phyloP scores from a whole-genome alignment of 1,139 yeast genomes.

The Saccharomyces pastorianus region DNA sequence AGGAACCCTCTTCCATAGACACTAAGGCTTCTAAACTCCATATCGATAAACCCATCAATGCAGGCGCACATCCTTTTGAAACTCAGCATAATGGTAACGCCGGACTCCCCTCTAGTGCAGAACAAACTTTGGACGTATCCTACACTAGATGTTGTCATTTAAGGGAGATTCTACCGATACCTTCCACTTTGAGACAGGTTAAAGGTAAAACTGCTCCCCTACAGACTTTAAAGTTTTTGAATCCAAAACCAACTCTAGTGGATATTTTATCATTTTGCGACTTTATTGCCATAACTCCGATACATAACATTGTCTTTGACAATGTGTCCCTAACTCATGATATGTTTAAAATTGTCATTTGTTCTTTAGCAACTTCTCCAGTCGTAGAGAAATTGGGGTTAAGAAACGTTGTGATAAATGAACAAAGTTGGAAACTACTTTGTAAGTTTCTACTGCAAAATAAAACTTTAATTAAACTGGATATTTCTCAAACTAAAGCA shows the following conservation, averaged over 20 bases:
- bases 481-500: constrained; percentile 68
- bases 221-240: constrained; percentile 67
- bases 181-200: constrained; percentile 68
- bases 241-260: constrained; percentile 85
- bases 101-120: constrained; percentile 15
- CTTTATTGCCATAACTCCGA: constrained; percentile 76
- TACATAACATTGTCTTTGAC: constrained; percentile 71
- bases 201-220: constrained; percentile 69
- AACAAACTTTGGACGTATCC: constrained; percentile 51
- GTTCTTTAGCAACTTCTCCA: constrained; percentile 52
- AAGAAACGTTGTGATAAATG: constrained; percentile 69
- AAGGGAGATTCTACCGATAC: constrained; percentile 65
- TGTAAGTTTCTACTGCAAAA: constrained; percentile 65
- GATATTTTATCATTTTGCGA: constrained; percentile 85
- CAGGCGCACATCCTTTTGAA: constrained; percentile 54
- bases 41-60: constrained; percentile 58
- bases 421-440: constrained; percentile 61
- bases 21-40: constrained; percentile 33
- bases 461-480: constrained; percentile 54
- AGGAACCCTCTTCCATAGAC: constrained; percentile 12
- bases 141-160: constrained; percentile 72
- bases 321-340: constrained; percentile 72
- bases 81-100: neutral
- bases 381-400: constrained; percentile 64
- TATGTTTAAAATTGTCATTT: constrained; percentile 64